A percentile compares a stretch with the other conserved stretches of the same genome.
Evolutionary conservation across 176 grass and related monocot species (phyloP).

Genomic region (Cenchrus purpureus): DNA sequence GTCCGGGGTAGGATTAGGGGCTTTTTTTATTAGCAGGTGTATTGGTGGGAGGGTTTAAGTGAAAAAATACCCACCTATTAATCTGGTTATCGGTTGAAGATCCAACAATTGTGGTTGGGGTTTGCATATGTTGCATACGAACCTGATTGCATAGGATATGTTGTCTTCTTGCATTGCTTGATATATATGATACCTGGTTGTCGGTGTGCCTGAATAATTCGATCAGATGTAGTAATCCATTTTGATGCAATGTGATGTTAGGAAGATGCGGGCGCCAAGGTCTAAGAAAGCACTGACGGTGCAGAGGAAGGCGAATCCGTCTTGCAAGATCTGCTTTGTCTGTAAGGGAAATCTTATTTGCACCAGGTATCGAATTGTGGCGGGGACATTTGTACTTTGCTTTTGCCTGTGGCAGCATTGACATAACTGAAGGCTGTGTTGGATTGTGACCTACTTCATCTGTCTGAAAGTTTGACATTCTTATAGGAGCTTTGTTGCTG

Average conservation of each 20-base stretch:
- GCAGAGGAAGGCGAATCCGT: conserved; percentile 59
- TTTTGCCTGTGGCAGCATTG: background rate
- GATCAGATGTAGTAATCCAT: background rate
- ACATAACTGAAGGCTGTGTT: background rate
- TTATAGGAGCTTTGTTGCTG: background rate
- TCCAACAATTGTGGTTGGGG: no score
- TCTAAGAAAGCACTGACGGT: conserved; percentile 74
- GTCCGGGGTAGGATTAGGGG: no score
- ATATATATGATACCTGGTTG: background rate
- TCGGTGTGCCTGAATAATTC: conserved; percentile 4
- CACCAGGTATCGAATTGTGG: conserved; percentile 53
- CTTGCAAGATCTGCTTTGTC: conserved; percentile 71
- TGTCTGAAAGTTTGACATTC: background rate
- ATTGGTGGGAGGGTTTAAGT: no score
- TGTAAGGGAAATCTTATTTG: conserved; percentile 71
- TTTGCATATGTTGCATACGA: no score
- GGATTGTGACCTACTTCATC: background rate
- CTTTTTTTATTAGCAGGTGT: no score
- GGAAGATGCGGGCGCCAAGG: conserved; percentile 62
- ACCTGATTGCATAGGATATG: no score
- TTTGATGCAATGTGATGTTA: conserved; percentile 38
- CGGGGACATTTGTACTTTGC: background rate
- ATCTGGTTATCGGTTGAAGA: no score
- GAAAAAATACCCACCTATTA: no score
- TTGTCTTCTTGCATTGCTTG: background rate